Conservation (phyloP, 2,329 filamentous ascomycete genomes). For the Paraphaeosphaeria sporulosa region DNA sequence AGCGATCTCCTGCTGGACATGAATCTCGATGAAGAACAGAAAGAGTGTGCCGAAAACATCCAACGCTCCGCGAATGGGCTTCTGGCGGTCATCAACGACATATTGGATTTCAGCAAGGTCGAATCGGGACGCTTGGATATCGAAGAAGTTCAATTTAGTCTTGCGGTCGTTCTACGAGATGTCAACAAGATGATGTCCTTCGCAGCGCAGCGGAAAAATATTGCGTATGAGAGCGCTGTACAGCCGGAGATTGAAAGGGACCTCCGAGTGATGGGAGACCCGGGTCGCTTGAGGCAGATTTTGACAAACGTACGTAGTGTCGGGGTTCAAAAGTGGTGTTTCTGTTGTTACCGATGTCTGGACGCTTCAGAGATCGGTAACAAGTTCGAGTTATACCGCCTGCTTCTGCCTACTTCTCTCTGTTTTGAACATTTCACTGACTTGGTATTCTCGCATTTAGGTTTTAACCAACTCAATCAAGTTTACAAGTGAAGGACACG, state of each 20-base stretch:
- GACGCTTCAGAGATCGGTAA: too few species aligned
- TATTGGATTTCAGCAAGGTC: conserved; percentile 87
- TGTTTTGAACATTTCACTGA: too few species aligned
- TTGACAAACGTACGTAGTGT: conserved; percentile 69
- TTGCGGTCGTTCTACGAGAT: conserved; percentile 76
- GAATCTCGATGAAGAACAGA: conserved; percentile 72
- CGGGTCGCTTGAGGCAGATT: conserved; percentile 83
- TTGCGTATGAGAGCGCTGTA: conserved; percentile 74
- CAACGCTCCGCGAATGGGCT: conserved; percentile 81
- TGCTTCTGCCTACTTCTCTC: too few species aligned
- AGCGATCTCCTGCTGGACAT: conserved; percentile 76
- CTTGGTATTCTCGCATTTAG: too few species aligned
- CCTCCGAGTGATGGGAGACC: conserved; percentile 84
- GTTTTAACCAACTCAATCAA: conserved; percentile 62
- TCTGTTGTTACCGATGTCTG: too few species aligned
- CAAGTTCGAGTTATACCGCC: too few species aligned
- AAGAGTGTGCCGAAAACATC: conserved; percentile 79
- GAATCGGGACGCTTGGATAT: conserved; percentile 80
- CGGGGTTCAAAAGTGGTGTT: too few species aligned
- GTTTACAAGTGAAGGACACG: conserved; percentile 48
- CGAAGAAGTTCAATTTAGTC: conserved; percentile 80
- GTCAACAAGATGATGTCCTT: conserved; percentile 89
- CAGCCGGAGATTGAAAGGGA: conserved; percentile 69
- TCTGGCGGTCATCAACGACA: conserved; percentile 89
- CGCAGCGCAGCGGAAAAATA: conserved; percentile 79